Conservation (phyloP, 2,329 filamentous ascomycete genomes). For the Volutella citrinella region DNA sequence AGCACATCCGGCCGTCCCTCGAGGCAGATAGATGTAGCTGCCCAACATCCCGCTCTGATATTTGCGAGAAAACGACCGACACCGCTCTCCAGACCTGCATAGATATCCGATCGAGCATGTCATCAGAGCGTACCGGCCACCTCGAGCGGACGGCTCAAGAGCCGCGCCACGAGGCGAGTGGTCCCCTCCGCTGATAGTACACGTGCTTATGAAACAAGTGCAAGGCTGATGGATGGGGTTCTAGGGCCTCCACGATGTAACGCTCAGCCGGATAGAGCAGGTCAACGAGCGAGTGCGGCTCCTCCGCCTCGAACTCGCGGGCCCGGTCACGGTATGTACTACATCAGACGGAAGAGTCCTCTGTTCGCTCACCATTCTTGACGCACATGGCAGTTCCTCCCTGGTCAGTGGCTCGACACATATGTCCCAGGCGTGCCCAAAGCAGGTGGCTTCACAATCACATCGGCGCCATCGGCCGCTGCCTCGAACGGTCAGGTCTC, state of each 20-base stretch:
- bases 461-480: conserved; percentile 64
- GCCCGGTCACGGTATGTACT: conserved; percentile 46
- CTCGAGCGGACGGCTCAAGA: conserved; percentile 55
- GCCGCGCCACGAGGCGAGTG: conserved; percentile 59
- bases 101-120: conserved; percentile 15
- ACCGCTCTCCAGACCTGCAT: no score
- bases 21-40: no score
- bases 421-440: conserved; percentile 66
- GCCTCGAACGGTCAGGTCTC: conserved; percentile 32
- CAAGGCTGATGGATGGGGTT: neutral
- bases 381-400: conserved; percentile 66
- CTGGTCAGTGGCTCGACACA: conserved; percentile 88
- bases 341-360: no score
- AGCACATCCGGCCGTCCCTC: no score
- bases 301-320: conserved; percentile 60
- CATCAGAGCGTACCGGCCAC: conserved; percentile 15
- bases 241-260: conserved; percentile 58
- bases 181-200: no score
- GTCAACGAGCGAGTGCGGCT: conserved; percentile 67
- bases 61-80: no score
- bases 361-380: no score
- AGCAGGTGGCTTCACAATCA: conserved; percentile 86
- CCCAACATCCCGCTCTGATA: no score
- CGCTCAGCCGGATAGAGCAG: conserved; percentile 56
- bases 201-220: no score